A percentile compares a stretch with the other conserved stretches of the same genome.
phyloP scores from a whole-genome alignment of 345 rosid genomes.

The Hibiscus tridactylites region DNA sequence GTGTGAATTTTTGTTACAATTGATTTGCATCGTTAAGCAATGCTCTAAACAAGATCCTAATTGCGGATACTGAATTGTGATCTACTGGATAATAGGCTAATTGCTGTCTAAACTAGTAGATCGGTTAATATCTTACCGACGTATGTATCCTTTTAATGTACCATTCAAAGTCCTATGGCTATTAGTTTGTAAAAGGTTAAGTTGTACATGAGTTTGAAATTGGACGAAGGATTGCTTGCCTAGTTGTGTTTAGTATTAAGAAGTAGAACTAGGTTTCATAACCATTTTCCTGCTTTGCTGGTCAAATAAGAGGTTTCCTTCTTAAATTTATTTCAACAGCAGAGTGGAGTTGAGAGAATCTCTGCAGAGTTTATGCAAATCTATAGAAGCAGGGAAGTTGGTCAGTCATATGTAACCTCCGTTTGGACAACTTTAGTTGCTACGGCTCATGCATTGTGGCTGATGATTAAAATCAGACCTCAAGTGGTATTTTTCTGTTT shows the following conservation, averaged over 20 bases:
- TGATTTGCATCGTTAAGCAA: neutral
- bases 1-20: neutral
- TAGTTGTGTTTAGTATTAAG: neutral
- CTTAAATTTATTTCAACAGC: constrained; percentile 11
- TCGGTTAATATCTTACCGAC: neutral
- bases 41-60: neutral
- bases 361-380: constrained; percentile 56
- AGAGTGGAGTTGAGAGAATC: constrained; percentile 28
- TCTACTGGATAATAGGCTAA: neutral
- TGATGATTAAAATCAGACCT: constrained; percentile 77
- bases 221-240: neutral
- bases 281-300: constrained; percentile 4
- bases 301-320: neutral
- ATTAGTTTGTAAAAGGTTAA: neutral
- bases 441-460: constrained; percentile 52
- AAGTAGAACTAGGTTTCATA: constrained; percentile 2
- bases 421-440: constrained; percentile 76
- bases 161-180: neutral
- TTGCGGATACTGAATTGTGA: neutral
- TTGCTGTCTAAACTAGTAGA: neutral
- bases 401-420: constrained; percentile 85
- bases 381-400: constrained; percentile 93
- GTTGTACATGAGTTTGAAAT: neutral
- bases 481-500: constrained; percentile 55
- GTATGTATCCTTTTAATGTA: neutral